A percentile compares a stretch with the other conserved stretches of the same genome.
Evolutionary conservation across 371 early-diverging fungal species (phyloP).

Genomic region (Mucor lusitanicus): DNA sequence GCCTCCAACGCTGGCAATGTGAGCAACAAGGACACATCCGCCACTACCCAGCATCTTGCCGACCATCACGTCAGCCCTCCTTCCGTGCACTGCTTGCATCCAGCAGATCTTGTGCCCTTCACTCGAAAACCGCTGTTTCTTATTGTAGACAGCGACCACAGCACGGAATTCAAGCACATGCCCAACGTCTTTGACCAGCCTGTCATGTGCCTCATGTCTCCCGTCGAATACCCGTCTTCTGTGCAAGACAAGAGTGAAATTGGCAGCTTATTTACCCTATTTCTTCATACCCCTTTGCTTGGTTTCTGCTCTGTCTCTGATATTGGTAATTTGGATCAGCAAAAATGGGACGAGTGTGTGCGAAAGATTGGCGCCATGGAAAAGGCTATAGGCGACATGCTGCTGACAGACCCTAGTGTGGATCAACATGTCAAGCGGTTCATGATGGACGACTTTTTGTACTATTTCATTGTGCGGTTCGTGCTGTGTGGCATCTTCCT

Average conservation of each 20-base stretch:
- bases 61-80: constrained; percentile 5
- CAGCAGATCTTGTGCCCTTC: constrained; percentile 89
- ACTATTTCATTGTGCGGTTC: constrained; percentile 85
- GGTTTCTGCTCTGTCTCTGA: constrained; percentile 75
- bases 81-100: constrained; percentile 79
- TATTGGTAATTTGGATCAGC: constrained; percentile 58
- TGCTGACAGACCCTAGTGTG: constrained; percentile 48
- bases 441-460: constrained; percentile 86
- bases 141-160: constrained; percentile 88
- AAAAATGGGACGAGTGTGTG: constrained; percentile 63
- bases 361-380: constrained; percentile 54
- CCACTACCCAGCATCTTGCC: background rate
- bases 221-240: constrained; percentile 78
- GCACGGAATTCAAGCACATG: constrained; percentile 73
- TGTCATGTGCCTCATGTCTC: constrained; percentile 87
- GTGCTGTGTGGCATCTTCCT: constrained; percentile 75
- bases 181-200: constrained; percentile 88
- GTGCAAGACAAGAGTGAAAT: constrained; percentile 81
- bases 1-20: background rate
- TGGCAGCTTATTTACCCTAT: constrained; percentile 90
- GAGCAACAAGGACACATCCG: background rate
- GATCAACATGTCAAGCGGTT: constrained; percentile 69
- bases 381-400: constrained; percentile 51
- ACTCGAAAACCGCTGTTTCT: constrained; percentile 93
- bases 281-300: constrained; percentile 81